phyloP scores from a whole-genome alignment of 225 moss, liverwort and hornwort species.

The Pseudoscleropodium purum region DNA sequence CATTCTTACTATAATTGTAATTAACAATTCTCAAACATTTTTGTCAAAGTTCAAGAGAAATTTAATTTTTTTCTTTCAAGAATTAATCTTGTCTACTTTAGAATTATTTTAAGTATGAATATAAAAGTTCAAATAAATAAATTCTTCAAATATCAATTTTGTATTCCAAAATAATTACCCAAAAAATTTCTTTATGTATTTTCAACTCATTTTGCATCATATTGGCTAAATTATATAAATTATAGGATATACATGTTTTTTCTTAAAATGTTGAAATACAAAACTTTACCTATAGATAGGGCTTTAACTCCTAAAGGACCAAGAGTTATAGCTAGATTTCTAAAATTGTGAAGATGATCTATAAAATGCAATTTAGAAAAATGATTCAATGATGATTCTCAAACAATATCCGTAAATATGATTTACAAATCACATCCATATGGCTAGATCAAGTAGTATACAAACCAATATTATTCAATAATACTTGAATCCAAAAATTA shows the following conservation, averaged over 20 bases:
- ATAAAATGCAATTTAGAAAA: background rate
- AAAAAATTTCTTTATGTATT: background rate
- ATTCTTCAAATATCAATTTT: too few relatives aligned
- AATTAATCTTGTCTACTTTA: accelerated
- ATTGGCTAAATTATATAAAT: background rate
- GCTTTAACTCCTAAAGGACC: accelerated
- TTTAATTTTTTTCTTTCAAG: background rate
- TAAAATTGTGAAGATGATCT: background rate
- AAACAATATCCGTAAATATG: background rate
- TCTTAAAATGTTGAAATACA: background rate
- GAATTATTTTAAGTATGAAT: background rate
- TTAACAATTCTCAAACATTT: background rate
- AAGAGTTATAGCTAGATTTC: background rate
- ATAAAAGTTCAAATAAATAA: background rate
- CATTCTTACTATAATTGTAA: background rate
- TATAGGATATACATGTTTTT: background rate
- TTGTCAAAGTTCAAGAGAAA: background rate
- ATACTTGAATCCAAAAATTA: background rate
- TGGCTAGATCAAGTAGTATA: background rate
- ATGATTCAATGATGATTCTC: background rate
- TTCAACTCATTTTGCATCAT: background rate
- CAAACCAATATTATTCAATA: background rate
- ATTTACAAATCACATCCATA: background rate
- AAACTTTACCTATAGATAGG: background rate
- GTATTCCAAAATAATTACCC: too few relatives aligned